A percentile compares a stretch with the other conserved stretches of the same genome.
These are phyloP conservation scores for Stemphylium lycopersici DNA, from an alignment of 2,329 filamentous ascomycete species.

Conservation along the genomic window DNA sequence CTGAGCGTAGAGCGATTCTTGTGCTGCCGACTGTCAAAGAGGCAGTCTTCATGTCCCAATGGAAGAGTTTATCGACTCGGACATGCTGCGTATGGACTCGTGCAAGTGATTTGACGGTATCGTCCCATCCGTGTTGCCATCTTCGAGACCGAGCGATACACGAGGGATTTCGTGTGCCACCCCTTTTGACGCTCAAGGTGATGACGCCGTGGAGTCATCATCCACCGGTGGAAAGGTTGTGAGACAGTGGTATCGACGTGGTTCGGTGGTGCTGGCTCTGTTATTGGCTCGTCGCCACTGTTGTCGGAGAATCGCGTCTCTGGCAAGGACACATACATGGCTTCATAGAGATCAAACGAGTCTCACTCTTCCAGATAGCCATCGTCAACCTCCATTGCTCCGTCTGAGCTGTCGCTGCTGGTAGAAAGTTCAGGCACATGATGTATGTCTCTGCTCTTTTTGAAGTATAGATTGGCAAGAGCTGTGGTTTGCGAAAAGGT, in stretches of 20 bases:
- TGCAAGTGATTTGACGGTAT: constrained; percentile 17
- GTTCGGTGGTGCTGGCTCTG: constrained; percentile 2
- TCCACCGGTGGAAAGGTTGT: constrained; percentile 71
- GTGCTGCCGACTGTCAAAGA: too few species aligned
- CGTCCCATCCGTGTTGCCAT: constrained; percentile 13
- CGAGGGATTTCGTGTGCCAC: constrained; percentile 7
- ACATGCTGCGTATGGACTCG: constrained; percentile 8
- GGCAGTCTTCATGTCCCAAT: too few species aligned
- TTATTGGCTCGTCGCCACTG: constrained; percentile 14
- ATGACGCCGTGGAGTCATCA: constrained; percentile 68
- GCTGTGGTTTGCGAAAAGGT: constrained; percentile 10
- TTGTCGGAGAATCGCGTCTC: constrained; percentile 27
- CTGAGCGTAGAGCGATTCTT: too few species aligned
- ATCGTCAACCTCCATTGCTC: constrained; percentile 18
- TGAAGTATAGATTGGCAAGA: not conserved
- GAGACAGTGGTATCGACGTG: constrained; percentile 6
- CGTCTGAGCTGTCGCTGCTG: constrained; percentile 14
- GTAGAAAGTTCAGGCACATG: constrained; percentile 4
- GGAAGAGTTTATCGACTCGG: constrained; percentile 2
- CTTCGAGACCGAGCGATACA: constrained; percentile 4
- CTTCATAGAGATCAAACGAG: constrained; percentile 28
- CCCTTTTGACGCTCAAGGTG: constrained; percentile 46
- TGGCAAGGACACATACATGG: constrained; percentile 31
- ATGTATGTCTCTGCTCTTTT: constrained; percentile 8
- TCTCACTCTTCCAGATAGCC: constrained; percentile 22